Conservation (phyloP, 2,329 filamentous ascomycete genomes). For the Xylariaceae sp. region DNA sequence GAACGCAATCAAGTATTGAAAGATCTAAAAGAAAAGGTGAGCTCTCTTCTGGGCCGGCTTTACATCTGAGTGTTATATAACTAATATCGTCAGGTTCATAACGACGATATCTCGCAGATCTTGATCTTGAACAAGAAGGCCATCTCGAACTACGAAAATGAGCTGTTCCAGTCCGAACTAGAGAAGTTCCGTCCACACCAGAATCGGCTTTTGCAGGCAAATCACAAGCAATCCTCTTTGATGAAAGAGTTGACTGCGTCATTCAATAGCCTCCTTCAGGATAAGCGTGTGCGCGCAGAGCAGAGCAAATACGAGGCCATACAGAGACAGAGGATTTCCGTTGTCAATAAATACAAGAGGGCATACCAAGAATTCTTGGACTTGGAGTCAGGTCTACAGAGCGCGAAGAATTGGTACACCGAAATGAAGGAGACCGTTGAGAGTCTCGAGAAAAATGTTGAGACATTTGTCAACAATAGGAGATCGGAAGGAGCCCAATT, state of each 20-base stretch:
- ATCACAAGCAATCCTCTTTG: constrained; percentile 90
- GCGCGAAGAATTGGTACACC: constrained; percentile 90
- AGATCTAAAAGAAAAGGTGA: constrained; percentile 95
- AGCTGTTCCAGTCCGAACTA: constrained; percentile 94
- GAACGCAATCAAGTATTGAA: constrained; percentile 92
- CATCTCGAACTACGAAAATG: constrained; percentile 87
- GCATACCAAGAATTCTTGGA: constrained; percentile 93
- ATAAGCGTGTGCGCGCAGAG: constrained; percentile 91
- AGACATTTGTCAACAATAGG: constrained; percentile 94
- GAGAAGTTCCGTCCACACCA: constrained; percentile 97
- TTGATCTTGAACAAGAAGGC: constrained; percentile 98
- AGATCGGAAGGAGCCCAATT: constrained; percentile 90
- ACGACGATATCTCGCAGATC: constrained; percentile 96
- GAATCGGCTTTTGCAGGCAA: constrained; percentile 87
- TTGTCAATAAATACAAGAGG: constrained; percentile 87
- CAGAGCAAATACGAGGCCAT: constrained; percentile 94
- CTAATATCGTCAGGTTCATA: constrained; percentile 72
- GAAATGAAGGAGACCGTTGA: constrained; percentile 97
- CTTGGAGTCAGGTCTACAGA: constrained; percentile 81
- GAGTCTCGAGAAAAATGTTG: constrained; percentile 92
- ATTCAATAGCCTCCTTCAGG: constrained; percentile 88
- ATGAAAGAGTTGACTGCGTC: constrained; percentile 93
- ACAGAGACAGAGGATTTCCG: constrained; percentile 79
- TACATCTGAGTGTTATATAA: constrained; percentile 30
- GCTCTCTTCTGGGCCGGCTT: constrained; percentile 30